These are phyloP conservation scores for Lecanoromycetidae sp. DNA, from an alignment of 2,329 filamentous ascomycete species.

Conservation along the genomic window DNA sequence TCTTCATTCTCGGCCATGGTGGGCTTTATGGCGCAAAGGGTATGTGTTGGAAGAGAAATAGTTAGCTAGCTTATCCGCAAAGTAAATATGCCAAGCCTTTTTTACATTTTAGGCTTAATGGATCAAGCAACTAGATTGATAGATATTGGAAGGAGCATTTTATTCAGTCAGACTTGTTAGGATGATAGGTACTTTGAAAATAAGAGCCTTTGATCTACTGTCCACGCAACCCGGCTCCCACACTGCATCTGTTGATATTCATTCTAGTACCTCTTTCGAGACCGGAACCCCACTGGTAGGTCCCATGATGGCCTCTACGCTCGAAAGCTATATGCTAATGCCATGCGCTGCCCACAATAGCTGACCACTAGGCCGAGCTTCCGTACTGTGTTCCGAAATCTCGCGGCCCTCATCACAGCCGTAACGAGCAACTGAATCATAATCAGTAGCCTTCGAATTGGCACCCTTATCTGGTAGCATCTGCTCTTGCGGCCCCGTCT, in stretches of 20 bases:
- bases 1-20: conserved; percentile 10
- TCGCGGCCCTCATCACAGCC: too few relatives aligned
- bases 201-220: too few relatives aligned
- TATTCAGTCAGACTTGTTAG: too few relatives aligned
- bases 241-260: too few relatives aligned
- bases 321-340: background rate
- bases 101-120: too few relatives aligned
- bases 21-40: background rate
- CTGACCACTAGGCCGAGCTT: too few relatives aligned
- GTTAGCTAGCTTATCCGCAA: background rate
- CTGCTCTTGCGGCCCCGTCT: background rate
- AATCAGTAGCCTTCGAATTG: background rate
- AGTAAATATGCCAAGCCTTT: conserved; percentile 2
- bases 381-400: background rate
- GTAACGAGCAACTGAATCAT: background rate
- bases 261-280: too few relatives aligned
- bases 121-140: too few relatives aligned
- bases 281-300: background rate
- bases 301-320: background rate
- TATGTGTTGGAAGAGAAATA: background rate
- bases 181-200: too few relatives aligned
- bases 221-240: too few relatives aligned
- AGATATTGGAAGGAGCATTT: background rate
- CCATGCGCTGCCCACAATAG: background rate
- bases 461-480: background rate